These are phyloP conservation scores for Vitellaria paradoxa DNA, from an alignment of 179 eudicot species.

Conservation along the genomic window DNA sequence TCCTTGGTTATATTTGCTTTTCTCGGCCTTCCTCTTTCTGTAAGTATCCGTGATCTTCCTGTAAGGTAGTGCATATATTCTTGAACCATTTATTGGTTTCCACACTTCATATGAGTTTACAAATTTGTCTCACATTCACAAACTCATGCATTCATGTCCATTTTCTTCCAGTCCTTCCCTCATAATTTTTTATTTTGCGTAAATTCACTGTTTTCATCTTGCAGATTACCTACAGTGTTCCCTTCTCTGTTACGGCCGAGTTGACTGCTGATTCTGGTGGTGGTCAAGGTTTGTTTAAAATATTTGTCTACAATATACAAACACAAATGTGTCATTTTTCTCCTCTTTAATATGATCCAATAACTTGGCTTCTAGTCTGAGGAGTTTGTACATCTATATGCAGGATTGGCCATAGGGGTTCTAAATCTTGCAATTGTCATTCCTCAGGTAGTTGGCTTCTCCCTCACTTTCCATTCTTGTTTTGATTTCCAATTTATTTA, in stretches of 20 bases:
- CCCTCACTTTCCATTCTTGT: too few relatives aligned
- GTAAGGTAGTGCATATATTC: not conserved
- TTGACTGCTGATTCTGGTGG: constrained; percentile 98
- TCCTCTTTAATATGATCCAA: not conserved
- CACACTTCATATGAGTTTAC: too few relatives aligned
- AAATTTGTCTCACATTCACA: not conserved
- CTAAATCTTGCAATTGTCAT: constrained; percentile 92
- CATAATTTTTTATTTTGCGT: not conserved
- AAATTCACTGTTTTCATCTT: too few relatives aligned
- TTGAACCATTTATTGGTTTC: not conserved
- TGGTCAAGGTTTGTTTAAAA: constrained; percentile 73
- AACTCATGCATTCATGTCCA: not conserved
- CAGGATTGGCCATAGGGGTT: constrained; percentile 95
- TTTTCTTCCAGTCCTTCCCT: not conserved
- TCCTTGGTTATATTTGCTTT: constrained; percentile 75
- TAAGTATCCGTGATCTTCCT: constrained; percentile 33
- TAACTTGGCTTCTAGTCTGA: not conserved
- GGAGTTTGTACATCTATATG: not conserved
- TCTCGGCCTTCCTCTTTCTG: constrained; percentile 90
- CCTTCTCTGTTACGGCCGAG: constrained; percentile 47
- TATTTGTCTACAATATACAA: not conserved
- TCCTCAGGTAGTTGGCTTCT: constrained; percentile 64
- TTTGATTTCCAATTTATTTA: not conserved
- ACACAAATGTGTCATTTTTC: not conserved
- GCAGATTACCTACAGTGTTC: too few relatives aligned